Evolutionary conservation across 1,139 yeast genomes (phyloP).

Genomic region (Kodamaea ohmeri): DNA sequence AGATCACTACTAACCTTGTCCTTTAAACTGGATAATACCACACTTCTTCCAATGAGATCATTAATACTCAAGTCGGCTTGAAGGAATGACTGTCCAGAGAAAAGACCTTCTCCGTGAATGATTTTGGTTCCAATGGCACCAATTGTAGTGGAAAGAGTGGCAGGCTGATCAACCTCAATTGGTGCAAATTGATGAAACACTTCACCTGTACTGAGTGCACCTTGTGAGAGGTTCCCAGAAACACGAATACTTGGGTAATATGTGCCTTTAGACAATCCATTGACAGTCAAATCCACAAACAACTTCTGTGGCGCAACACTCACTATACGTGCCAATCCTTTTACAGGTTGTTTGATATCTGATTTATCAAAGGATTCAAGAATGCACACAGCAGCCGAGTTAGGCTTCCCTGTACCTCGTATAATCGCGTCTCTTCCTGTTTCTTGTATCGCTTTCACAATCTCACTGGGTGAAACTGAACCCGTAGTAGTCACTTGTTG

Average conservation of each 20-base stretch:
- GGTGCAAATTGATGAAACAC: conserved; percentile 47
- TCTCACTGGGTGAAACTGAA: conserved; percentile 62
- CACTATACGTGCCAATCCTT: conserved; percentile 88
- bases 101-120: conserved; percentile 21
- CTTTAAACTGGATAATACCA: conserved; percentile 54
- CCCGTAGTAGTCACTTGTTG: conserved; percentile 68
- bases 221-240: conserved; percentile 74
- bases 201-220: conserved; percentile 68
- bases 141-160: conserved; percentile 32
- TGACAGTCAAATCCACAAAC: conserved; percentile 74
- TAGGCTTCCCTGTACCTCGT: conserved; percentile 84
- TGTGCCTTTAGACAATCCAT: conserved; percentile 61
- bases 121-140: conserved; percentile 39
- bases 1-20: conserved; percentile 43
- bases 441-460: conserved; percentile 61
- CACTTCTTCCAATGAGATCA: conserved; percentile 77
- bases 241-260: conserved; percentile 69
- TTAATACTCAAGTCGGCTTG: conserved; percentile 55
- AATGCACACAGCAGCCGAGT: conserved; percentile 90
- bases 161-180: conserved; percentile 36
- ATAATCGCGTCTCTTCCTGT: conserved; percentile 88
- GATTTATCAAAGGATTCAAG: conserved; percentile 64
- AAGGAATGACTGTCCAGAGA: conserved; percentile 63
- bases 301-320: conserved; percentile 49
- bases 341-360: conserved; percentile 59